These are phyloP conservation scores for Wickerhamiella lipophila DNA, from an alignment of 805 yeast genomes.

Conservation along the genomic window DNA sequence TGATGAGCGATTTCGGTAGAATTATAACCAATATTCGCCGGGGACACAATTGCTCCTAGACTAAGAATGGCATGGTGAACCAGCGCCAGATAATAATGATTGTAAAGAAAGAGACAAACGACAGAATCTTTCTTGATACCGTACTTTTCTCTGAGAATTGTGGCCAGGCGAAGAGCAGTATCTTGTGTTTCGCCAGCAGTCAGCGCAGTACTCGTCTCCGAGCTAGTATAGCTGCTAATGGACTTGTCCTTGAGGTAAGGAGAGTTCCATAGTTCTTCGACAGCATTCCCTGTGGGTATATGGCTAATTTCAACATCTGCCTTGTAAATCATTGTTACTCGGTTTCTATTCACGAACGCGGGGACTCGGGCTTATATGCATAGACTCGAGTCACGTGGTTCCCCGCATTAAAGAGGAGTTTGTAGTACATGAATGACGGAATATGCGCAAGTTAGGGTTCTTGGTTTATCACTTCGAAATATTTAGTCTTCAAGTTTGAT, in stretches of 20 bases:
- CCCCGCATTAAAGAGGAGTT: background rate
- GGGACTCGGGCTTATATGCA: background rate
- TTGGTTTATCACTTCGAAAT: too few relatives aligned
- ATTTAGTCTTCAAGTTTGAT: too few relatives aligned
- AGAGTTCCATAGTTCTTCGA: background rate
- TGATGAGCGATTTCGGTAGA: constrained; percentile 23
- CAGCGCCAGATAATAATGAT: constrained; percentile 21
- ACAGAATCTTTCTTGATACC: constrained; percentile 20
- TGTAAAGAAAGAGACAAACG: constrained; percentile 22
- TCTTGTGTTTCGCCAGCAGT: constrained; percentile 13
- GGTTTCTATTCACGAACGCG: too few relatives aligned
- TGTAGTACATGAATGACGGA: too few relatives aligned
- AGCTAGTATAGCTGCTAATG: constrained; percentile 13
- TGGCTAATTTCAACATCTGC: background rate
- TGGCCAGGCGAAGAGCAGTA: constrained; percentile 14
- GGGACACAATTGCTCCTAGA: constrained; percentile 24
- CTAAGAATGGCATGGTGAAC: constrained; percentile 23
- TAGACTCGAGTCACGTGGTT: background rate
- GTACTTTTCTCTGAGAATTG: constrained; percentile 15
- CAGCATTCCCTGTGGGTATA: constrained; percentile 7
- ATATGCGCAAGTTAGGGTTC: too few relatives aligned
- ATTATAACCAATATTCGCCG: constrained; percentile 25
- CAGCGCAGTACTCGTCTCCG: constrained; percentile 16
- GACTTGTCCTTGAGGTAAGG: background rate
- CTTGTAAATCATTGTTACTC: background rate